phyloP scores from a whole-genome alignment of 2,329 filamentous ascomycete species.

The Alternaria longipes region DNA sequence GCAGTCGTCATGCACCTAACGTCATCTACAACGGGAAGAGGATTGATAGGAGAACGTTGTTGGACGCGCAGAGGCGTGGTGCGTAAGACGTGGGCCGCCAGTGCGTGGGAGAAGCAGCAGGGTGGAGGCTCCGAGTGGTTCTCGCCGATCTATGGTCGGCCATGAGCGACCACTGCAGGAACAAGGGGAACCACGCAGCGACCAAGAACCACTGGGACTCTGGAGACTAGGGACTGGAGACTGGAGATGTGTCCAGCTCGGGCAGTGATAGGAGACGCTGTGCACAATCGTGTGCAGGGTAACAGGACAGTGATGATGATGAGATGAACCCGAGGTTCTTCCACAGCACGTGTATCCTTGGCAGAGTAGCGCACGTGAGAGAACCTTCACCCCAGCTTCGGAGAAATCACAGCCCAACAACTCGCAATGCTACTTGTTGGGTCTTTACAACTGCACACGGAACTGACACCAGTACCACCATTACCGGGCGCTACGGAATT shows the following conservation, averaged over 20 bases:
- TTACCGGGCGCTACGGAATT: slow-evolving; percentile 9
- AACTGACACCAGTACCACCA: slow-evolving; percentile 3
- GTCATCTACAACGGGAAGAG: slow-evolving; percentile 8
- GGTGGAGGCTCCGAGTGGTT: slow-evolving; percentile 25
- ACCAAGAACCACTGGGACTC: slow-evolving; percentile 2
- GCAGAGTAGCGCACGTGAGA: background rate
- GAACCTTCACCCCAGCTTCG: background rate
- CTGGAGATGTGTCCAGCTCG: background rate
- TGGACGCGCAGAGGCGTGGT: slow-evolving; percentile 5
- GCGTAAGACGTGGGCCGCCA: slow-evolving; percentile 25
- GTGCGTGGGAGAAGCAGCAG: slow-evolving; percentile 11
- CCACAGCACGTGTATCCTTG: background rate
- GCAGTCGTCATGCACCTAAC: slow-evolving; percentile 10
- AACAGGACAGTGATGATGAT: background rate
- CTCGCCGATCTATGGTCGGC: slow-evolving; percentile 27
- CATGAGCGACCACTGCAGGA: slow-evolving; percentile 26
- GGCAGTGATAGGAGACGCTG: background rate
- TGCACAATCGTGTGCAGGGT: slow-evolving; percentile 1
- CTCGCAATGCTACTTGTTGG: background rate
- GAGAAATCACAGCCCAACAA: slow-evolving; percentile 1
- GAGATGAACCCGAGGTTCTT: background rate
- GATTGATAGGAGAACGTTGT: background rate
- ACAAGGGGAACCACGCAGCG: slow-evolving; percentile 16
- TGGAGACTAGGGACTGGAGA: background rate
- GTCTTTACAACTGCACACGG: background rate